Evolutionary conservation across 192 early-diverging fungal genomes (phyloP), one percentile per base, ranked within the genome.

Genomic region (Haplosporangium gracile): DNA sequence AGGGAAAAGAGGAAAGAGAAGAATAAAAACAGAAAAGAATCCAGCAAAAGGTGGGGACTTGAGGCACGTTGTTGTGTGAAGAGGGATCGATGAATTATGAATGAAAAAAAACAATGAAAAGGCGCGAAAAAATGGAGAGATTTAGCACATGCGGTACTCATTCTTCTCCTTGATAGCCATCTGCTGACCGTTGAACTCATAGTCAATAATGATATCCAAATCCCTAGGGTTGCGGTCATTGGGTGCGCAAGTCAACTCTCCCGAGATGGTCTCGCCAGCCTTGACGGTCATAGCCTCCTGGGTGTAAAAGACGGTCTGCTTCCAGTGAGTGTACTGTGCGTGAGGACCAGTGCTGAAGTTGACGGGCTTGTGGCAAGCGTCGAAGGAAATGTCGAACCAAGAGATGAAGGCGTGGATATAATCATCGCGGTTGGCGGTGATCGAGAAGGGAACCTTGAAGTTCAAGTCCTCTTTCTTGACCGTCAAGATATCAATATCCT

Each of bases 371-470:
- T 90, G 89, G 74, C 90, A 91, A 39, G 92, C 89, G 15, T 93
- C 91, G 74, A 99, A 99, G 55, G 89, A 94, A 42, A 95, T 97
- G 88, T 99, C 98, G 89, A 99, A 99, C 94, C 97, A 98, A 5
- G 97, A 97, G 74, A 94, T 91, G 34, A 98, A 90, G 2, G 93
- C 97, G 72, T 96, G 93, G 32, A 97, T 90, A 10, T 93, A 92
- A 1, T 93, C 93, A 71, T 92, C 87, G 47, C 91, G 91, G 18
- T 85, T 93, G 68, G 93, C 90, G 49, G 89, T 90, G 75, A 99
- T 82, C 38, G 87, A 82, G 89, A 99, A 96, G 34, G 92, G 80
- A 42, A 93, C 92, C 26, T 88, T 78, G 88, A 98, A 99, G 77
- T 96, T 93, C 38, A 98, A 88, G 45, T 93, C 90, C 39, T 93